phyloP scores from a whole-genome alignment of 2,329 filamentous ascomycete genomes.

The Coniochaeta pulveracea region DNA sequence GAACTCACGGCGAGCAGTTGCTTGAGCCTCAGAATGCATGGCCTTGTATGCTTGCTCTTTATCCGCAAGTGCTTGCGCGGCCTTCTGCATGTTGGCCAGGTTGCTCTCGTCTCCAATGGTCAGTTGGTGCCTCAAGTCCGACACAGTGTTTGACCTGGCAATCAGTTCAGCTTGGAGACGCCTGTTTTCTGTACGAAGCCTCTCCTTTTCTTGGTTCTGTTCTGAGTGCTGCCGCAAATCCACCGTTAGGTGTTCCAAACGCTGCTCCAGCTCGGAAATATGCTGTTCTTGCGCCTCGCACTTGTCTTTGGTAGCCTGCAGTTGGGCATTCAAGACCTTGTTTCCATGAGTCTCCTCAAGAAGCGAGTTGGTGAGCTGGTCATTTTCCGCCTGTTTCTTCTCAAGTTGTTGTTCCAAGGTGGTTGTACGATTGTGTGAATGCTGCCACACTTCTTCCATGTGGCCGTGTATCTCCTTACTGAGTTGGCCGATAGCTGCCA shows the following conservation, averaged over 20 bases:
- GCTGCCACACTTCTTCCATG: slow-evolving; percentile 3
- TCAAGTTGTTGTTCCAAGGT: slow-evolving; percentile 1
- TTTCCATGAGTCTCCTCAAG: neutral
- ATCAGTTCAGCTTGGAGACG: slow-evolving; percentile 10
- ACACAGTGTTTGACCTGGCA: slow-evolving; percentile 7
- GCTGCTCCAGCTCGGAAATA: slow-evolving; percentile 1
- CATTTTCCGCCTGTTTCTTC: slow-evolving; percentile 1
- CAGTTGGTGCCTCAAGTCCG: slow-evolving; percentile 11
- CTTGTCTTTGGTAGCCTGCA: neutral
- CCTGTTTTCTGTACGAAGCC: slow-evolving; percentile 5
- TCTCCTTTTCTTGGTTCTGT: slow-evolving; percentile 7
- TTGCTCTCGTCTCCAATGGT: slow-evolving; percentile 7
- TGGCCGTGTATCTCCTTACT: neutral
- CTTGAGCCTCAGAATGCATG: slow-evolving; percentile 10
- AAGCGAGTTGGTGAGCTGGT: neutral
- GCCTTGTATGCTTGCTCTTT: too few species aligned
- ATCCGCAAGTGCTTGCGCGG: slow-evolving; percentile 8
- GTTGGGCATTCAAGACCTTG: neutral
- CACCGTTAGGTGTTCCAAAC: too few species aligned
- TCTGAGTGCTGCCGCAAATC: too few species aligned
- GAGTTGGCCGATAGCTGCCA: neutral
- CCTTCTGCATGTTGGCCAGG: slow-evolving; percentile 8
- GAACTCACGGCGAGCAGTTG: slow-evolving; percentile 16
- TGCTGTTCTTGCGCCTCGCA: neutral
- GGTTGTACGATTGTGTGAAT: neutral